These are phyloP conservation scores for Eimeria maxima DNA, from an alignment of 169 alveolate species.

Conservation along the genomic window DNA sequence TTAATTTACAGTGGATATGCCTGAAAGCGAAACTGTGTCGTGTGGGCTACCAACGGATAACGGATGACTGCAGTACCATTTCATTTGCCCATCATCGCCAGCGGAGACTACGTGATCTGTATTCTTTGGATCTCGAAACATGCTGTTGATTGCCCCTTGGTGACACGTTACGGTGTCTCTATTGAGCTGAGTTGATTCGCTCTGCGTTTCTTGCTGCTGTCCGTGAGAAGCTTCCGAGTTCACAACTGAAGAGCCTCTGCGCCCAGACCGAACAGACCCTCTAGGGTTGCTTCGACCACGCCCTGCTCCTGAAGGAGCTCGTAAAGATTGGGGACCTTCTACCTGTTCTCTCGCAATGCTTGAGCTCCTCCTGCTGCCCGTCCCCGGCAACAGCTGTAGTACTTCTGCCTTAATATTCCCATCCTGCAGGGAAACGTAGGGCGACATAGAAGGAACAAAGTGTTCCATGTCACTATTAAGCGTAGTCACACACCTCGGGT, in stretches of 20 bases:
- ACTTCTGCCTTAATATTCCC: constrained; percentile 70
- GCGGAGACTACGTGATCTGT: constrained; percentile 58
- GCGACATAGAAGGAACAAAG: not conserved
- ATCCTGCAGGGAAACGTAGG: constrained; percentile 14
- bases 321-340: not conserved
- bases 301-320: constrained; percentile 44
- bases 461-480: not conserved
- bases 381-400: constrained; percentile 42
- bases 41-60: not conserved
- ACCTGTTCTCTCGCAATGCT: not conserved
- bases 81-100: constrained; percentile 65
- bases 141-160: constrained; percentile 24
- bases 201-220: not conserved
- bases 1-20: not conserved
- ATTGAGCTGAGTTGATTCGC: not conserved
- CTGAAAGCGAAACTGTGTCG: not conserved
- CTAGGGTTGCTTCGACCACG: constrained; percentile 22
- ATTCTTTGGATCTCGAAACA: constrained; percentile 62
- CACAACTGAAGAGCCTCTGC: constrained; percentile 48
- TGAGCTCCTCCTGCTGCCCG: not conserved
- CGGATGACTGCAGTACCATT: not conserved
- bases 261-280: constrained; percentile 58
- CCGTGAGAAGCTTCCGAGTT: not conserved
- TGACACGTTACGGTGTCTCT: constrained; percentile 17
- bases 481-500: not conserved